Evolutionary conservation across 2,329 filamentous ascomycete genomes (phyloP), one percentile per base, ranked within the genome.

Genomic region (Drechmeria coniospora): DNA sequence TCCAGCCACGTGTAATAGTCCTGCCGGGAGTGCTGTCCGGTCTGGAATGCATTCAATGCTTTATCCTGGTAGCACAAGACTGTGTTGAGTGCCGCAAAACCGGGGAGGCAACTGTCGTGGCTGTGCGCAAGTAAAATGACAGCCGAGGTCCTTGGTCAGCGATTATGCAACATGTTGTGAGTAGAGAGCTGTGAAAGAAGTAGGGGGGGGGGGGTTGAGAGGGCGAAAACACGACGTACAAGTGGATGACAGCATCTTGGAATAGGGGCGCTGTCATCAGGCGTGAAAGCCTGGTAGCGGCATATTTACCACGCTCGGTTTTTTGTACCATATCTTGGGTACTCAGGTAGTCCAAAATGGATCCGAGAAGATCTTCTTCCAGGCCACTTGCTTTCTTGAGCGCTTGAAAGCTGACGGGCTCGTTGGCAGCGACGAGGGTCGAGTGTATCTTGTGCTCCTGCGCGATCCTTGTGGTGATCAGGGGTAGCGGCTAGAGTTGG

Each of bases 1-100:
- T 36, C 30, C 3, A 40, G 17, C 37, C 36, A 41, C 2, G 32
- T 31, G 31, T 40, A 41, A 21, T 36, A 40, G 23, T 33, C 34
- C 7, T 20, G 19, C 4, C 36, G 20, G 3, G 33, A 24, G 26
- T 31, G 27, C 19, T 38, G 33, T 4, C 32, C 37, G 7, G 29
- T 26, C 20, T 40, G 22, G 26, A 39, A 41, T 5, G 38, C 35
- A 16, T 34, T 41, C n/a, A 32, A 32, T n/a, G 25, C 23, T 6
- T 13, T 19, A 13, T 24, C 20, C 7, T 26, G 31, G n/a, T 23
- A 15, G 20, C 23, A 20, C 12, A 40, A 29, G 11, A 31, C 32
- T 6, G 27, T 21, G 12, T 40, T 37, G 34, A 36, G 31, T 7
- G 35, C 34, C 4, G 19, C 23, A 15, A 35, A 35, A 8, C 13